These are phyloP conservation scores for Ophiostoma himal-ulmi DNA, from an alignment of 2,329 filamentous ascomycete genomes.

Conservation along the genomic window DNA sequence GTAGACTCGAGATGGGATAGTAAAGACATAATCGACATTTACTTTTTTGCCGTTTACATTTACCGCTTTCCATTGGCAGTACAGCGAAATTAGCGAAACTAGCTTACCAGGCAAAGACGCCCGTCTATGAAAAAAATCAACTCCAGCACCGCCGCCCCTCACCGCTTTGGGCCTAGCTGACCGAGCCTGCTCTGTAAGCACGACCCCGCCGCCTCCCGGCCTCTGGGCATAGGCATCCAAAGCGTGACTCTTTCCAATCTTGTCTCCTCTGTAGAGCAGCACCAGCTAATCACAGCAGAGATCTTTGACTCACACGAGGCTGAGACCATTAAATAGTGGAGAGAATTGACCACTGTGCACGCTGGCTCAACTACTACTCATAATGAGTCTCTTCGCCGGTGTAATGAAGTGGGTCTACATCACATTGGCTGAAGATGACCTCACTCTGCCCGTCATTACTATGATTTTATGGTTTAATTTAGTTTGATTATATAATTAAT, in stretches of 20 bases:
- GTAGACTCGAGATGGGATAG: neutral
- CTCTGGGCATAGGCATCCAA: neutral
- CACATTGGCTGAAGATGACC: neutral
- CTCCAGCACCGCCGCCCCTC: conserved; percentile 15
- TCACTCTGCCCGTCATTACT: neutral
- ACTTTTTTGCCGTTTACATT: conserved; percentile 2
- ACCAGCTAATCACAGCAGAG: neutral
- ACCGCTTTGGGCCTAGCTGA: neutral
- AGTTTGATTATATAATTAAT: neutral
- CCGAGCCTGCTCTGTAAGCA: neutral
- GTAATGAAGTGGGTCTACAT: neutral
- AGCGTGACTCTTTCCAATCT: conserved; percentile 13
- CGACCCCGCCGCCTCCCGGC: neutral
- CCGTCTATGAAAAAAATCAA: conserved; percentile 5
- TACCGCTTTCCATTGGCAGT: conserved; percentile 14
- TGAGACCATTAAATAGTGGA: conserved; percentile 20
- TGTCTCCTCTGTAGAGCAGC: neutral
- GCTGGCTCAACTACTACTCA: conserved; percentile 6
- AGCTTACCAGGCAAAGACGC: too few species aligned
- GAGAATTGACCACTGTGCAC: neutral
- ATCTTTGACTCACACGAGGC: conserved; percentile 24
- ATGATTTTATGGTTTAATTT: neutral
- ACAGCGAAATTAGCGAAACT: conserved; percentile 10
- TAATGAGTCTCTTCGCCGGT: conserved; percentile 1
- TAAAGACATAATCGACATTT: neutral